phyloP scores from a whole-genome alignment of 768 basidiomycete species.

The Filobasidium wieringae region DNA sequence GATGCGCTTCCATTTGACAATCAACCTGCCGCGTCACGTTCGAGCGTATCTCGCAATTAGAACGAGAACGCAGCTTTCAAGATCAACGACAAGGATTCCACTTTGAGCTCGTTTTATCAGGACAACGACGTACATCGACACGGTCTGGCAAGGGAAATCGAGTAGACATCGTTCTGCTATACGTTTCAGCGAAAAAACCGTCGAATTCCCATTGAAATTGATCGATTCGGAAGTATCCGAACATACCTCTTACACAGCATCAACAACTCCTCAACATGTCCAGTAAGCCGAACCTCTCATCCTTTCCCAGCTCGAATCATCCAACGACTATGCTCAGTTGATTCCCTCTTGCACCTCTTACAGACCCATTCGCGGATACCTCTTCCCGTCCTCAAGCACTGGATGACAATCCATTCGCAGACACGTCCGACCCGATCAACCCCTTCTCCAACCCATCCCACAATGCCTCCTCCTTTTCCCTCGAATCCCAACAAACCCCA shows the following conservation, averaged over 20 bases:
- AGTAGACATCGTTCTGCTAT: neutral
- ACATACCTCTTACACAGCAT: too few species aligned
- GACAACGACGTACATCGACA: neutral
- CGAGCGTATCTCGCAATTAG: too few species aligned
- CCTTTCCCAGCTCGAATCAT: neutral
- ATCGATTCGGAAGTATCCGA: too few species aligned
- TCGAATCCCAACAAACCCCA: conserved; percentile 24
- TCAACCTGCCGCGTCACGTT: too few species aligned
- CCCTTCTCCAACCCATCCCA: conserved; percentile 22
- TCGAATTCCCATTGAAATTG: neutral
- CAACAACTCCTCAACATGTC: conserved; percentile 2
- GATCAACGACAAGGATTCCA: too few species aligned
- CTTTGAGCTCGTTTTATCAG: neutral
- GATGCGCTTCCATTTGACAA: too few species aligned
- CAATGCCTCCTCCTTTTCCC: conserved; percentile 30
- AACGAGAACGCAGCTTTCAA: too few species aligned
- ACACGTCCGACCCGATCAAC: conserved; percentile 20
- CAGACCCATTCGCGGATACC: conserved; percentile 16
- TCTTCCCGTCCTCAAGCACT: conserved; percentile 12
- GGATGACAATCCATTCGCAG: conserved; percentile 32
- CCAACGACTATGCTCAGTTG: neutral
- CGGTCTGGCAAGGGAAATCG: neutral
- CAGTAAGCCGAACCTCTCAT: neutral
- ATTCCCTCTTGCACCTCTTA: neutral
- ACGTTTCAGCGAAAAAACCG: neutral